Evolutionary conservation across 306 rosid genomes (phyloP).

Genomic region (Fagus crenata): DNA sequence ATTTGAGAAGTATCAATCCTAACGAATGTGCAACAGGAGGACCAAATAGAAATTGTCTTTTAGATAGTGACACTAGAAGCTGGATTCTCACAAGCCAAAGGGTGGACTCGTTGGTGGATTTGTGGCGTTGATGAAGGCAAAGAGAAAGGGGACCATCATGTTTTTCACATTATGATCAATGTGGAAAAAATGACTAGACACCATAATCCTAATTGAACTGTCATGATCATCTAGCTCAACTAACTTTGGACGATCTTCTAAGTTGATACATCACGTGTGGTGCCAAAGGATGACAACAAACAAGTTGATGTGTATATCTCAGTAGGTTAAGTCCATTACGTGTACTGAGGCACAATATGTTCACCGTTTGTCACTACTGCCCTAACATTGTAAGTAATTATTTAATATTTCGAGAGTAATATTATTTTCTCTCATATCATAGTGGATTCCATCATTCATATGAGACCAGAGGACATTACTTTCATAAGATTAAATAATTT

Average conservation of each 20-base stretch:
- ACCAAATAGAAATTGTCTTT: slow-evolving; percentile 23
- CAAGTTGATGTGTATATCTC: slow-evolving; percentile 21
- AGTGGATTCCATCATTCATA: no score
- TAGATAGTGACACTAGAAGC: slow-evolving; percentile 25
- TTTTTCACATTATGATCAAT: slow-evolving; percentile 11
- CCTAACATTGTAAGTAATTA: not conserved
- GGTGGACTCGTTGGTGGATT: slow-evolving; percentile 13
- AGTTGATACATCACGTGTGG: slow-evolving; percentile 11
- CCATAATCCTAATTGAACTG: slow-evolving; percentile 37
- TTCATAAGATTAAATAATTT: no score
- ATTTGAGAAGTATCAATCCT: not conserved
- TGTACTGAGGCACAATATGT: slow-evolving; percentile 32
- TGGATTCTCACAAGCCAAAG: not conserved
- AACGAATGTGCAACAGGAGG: slow-evolving; percentile 4
- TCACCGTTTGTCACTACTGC: slow-evolving; percentile 22
- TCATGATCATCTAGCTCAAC: slow-evolving; percentile 34
- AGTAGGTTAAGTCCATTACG: slow-evolving; percentile 27
- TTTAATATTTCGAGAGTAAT: no score
- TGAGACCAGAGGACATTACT: no score
- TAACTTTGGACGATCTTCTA: slow-evolving; percentile 26
- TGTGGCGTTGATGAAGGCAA: slow-evolving; percentile 20
- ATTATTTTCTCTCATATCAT: no score
- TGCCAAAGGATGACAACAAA: slow-evolving; percentile 14
- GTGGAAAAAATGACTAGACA: slow-evolving; percentile 37
- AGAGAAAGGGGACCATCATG: slow-evolving; percentile 22